These are phyloP conservation scores for Aristolochia californica DNA, from an alignment of 164 flowering plant genomes.

Conservation along the genomic window DNA sequence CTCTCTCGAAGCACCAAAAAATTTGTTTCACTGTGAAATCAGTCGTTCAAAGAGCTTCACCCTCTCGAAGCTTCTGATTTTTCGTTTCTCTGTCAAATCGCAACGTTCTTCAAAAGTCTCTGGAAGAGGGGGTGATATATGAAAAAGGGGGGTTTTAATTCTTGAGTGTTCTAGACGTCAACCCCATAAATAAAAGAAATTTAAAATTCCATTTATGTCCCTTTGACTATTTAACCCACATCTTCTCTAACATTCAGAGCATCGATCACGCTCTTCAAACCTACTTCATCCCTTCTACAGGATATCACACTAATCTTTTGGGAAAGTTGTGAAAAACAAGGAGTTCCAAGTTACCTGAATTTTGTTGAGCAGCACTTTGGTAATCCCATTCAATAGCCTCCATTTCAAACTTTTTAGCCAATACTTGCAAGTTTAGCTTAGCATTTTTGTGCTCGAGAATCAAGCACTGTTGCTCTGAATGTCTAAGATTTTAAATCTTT, in stretches of 20 bases:
- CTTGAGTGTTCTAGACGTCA: too few species aligned
- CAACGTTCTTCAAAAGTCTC: too few species aligned
- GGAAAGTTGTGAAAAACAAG: background rate
- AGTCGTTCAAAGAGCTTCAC: too few species aligned
- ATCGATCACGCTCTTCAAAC: constrained; percentile 36
- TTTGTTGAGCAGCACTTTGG: constrained; percentile 14
- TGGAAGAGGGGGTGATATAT: too few species aligned
- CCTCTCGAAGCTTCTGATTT: too few species aligned
- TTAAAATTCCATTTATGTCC: too few species aligned
- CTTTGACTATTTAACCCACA: too few species aligned
- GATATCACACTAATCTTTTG: background rate
- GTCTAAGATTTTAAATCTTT: constrained; percentile 26
- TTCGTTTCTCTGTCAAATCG: too few species aligned
- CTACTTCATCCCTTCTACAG: constrained; percentile 12
- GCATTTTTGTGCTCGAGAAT: constrained; percentile 37
- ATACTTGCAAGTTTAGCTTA: constrained; percentile 22
- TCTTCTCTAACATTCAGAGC: constrained; percentile 33
- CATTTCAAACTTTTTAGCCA: constrained; percentile 32
- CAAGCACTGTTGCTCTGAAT: constrained; percentile 37
- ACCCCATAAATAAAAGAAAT: too few species aligned
- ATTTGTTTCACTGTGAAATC: too few species aligned
- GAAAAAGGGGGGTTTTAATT: too few species aligned
- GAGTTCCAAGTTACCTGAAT: constrained; percentile 25
- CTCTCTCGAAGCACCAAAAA: too few species aligned
- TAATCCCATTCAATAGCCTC: constrained; percentile 21